These are phyloP conservation scores for Xylariaceae sp. DNA, from an alignment of 2,329 filamentous ascomycete species.

Conservation along the genomic window DNA sequence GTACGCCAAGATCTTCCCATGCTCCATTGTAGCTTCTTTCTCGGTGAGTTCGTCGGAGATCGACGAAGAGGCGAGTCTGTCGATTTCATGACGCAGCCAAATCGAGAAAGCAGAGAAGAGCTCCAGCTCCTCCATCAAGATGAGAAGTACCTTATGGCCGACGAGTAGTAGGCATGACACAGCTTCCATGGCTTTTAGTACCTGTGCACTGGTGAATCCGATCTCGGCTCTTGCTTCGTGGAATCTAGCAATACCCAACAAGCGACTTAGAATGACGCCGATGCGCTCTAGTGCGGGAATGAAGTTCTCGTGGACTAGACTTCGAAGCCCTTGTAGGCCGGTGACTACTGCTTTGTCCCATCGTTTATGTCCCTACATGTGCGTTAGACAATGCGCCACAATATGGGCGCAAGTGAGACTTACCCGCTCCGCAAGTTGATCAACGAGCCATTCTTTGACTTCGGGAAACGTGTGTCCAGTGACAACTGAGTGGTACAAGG, in stretches of 20 bases:
- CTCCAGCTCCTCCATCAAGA: slow-evolving; percentile 71
- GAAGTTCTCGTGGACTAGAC: slow-evolving; percentile 80
- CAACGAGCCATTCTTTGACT: slow-evolving; percentile 83
- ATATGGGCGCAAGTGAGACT: slow-evolving; percentile 23
- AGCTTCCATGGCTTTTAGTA: slow-evolving; percentile 64
- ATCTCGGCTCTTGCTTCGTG: slow-evolving; percentile 63
- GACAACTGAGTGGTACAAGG: slow-evolving; percentile 77
- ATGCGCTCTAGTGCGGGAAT: slow-evolving; percentile 83
- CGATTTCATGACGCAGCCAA: slow-evolving; percentile 82
- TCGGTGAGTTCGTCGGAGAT: slow-evolving; percentile 69
- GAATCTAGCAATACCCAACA: slow-evolving; percentile 80
- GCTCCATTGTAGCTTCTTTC: slow-evolving; percentile 72
- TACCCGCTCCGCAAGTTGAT: slow-evolving; percentile 76
- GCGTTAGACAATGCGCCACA: slow-evolving; percentile 1
- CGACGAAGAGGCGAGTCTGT: slow-evolving; percentile 64
- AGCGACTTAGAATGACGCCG: slow-evolving; percentile 72
- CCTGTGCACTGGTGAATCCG: slow-evolving; percentile 60
- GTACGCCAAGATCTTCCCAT: slow-evolving; percentile 69
- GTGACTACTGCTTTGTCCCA: slow-evolving; percentile 86
- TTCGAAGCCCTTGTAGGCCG: slow-evolving; percentile 73
- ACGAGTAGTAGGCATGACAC: slow-evolving; percentile 72
- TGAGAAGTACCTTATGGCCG: slow-evolving; percentile 66
- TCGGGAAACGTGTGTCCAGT: slow-evolving; percentile 75
- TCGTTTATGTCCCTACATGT: slow-evolving; percentile 73
- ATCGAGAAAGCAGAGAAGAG: slow-evolving; percentile 74